These are phyloP conservation scores for Xerocomellus amylosporus DNA, from an alignment of 768 basidiomycete genomes.

Conservation along the genomic window DNA sequence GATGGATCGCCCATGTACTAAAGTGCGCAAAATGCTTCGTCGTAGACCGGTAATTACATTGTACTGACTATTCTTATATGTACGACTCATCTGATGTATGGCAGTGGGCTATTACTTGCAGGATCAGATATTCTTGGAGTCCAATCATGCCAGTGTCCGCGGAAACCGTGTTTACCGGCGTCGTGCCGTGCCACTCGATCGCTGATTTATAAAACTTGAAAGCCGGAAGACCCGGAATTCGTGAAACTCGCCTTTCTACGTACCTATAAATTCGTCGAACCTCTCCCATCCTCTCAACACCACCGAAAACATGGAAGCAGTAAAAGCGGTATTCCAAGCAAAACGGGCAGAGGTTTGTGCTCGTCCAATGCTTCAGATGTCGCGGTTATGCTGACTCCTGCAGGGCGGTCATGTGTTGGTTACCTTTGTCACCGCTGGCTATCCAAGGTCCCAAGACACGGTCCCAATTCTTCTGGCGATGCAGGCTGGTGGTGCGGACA, in stretches of 20 bases:
- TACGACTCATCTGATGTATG: too few relatives aligned
- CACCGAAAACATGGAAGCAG: neutral
- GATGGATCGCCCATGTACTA: too few relatives aligned
- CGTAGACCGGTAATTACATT: too few relatives aligned
- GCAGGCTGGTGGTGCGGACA: neutral
- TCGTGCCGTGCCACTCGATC: neutral
- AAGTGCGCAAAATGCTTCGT: too few relatives aligned
- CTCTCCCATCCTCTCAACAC: neutral
- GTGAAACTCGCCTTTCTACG: neutral
- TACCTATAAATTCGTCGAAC: neutral
- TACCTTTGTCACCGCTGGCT: neutral
- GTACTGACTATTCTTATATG: too few relatives aligned
- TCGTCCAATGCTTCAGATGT: neutral
- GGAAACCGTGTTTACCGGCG: too few relatives aligned
- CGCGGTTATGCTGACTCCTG: neutral
- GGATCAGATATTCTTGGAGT: too few relatives aligned
- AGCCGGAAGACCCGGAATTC: neutral
- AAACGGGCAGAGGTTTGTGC: neutral
- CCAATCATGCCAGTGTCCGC: too few relatives aligned
- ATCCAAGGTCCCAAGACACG: neutral
- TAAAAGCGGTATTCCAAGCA: neutral
- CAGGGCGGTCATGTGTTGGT: neutral
- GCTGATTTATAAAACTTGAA: neutral
- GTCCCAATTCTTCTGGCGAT: neutral
- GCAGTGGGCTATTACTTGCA: too few relatives aligned